phyloP scores from a whole-genome alignment of 805 yeast species.

The Candida ascalaphidarum region DNA sequence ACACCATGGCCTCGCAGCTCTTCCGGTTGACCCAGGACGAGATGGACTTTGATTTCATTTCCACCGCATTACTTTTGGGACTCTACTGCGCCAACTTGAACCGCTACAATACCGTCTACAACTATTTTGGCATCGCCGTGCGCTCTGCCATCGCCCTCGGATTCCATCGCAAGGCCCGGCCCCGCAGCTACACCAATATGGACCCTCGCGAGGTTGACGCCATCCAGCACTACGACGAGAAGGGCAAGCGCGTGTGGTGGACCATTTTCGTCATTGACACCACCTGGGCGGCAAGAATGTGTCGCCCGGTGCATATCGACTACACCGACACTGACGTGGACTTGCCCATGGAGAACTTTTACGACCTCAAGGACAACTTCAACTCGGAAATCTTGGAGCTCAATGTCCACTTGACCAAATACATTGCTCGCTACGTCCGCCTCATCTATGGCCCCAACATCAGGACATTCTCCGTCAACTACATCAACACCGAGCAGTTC shows the following conservation, averaged over 20 bases:
- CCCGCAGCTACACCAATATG: too few species aligned
- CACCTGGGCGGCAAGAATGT: conserved; percentile 31
- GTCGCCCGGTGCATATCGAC: conserved; percentile 30
- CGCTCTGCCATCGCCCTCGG: conserved; percentile 29
- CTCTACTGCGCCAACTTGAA: conserved; percentile 28
- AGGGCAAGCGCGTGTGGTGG: conserved; percentile 34
- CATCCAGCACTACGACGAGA: conserved; percentile 12
- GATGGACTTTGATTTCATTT: conserved; percentile 23
- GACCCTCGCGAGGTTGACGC: conserved; percentile 3
- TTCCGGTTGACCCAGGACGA: conserved; percentile 24
- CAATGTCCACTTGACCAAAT: conserved; percentile 32
- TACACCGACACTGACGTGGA: conserved; percentile 36
- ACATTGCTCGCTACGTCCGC: conserved; percentile 24
- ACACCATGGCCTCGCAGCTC: conserved; percentile 21
- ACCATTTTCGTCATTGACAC: conserved; percentile 30
- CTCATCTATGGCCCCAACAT: conserved; percentile 32
- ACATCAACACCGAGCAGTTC: conserved; percentile 31
- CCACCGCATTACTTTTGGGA: conserved; percentile 23
- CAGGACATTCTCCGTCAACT: conserved; percentile 29
- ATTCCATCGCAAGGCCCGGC: conserved; percentile 29
- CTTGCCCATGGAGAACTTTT: conserved; percentile 25
- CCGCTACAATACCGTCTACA: conserved; percentile 28
- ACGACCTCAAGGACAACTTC: conserved; percentile 20
- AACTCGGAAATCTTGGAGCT: conserved; percentile 21
- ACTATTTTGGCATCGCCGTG: conserved; percentile 31